Percentiles rank a stretch among this genome's conserved stretches.
phyloP scores from a whole-genome alignment of 371 early-diverging fungal genomes.

The Gilbertella persicaria region DNA sequence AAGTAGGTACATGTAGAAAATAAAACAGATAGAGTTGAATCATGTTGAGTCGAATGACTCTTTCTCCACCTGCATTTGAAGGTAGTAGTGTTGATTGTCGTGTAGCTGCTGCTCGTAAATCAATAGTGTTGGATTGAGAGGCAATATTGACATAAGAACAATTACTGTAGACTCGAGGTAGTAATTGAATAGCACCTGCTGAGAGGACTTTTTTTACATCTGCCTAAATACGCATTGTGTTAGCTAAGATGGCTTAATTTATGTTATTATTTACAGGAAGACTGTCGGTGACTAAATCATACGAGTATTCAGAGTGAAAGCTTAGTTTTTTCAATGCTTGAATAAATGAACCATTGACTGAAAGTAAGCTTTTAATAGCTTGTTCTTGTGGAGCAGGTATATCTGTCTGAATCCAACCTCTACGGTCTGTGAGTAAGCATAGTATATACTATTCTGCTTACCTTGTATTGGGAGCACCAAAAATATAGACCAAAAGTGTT shows the following conservation, averaged over 20 bases:
- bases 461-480: conserved; percentile 42
- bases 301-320: conserved; percentile 26
- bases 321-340: conserved; percentile 25
- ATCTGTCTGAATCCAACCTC: conserved; percentile 42
- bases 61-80: conserved; percentile 17
- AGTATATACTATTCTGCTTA: conserved; percentile 6
- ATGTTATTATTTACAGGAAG: conserved; percentile 29
- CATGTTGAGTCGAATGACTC: conserved; percentile 33
- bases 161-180: conserved; percentile 35
- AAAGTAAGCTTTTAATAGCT: conserved; percentile 23
- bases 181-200: conserved; percentile 30
- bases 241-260: not conserved
- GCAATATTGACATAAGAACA: conserved; percentile 11
- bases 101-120: conserved; percentile 34
- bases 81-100: conserved; percentile 34
- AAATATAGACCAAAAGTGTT: conserved; percentile 28
- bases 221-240: conserved; percentile 16
- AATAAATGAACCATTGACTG: conserved; percentile 28
- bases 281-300: conserved; percentile 27
- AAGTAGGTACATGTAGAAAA: conserved; percentile 29
- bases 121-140: conserved; percentile 5
- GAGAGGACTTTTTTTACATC: conserved; percentile 32
- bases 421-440: conserved; percentile 2
- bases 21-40: conserved; percentile 44
- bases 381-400: conserved; percentile 18